Base-by-base conservation (phyloP, 148 eudicot species). In the Rhododendron kiyosumense region DNA sequence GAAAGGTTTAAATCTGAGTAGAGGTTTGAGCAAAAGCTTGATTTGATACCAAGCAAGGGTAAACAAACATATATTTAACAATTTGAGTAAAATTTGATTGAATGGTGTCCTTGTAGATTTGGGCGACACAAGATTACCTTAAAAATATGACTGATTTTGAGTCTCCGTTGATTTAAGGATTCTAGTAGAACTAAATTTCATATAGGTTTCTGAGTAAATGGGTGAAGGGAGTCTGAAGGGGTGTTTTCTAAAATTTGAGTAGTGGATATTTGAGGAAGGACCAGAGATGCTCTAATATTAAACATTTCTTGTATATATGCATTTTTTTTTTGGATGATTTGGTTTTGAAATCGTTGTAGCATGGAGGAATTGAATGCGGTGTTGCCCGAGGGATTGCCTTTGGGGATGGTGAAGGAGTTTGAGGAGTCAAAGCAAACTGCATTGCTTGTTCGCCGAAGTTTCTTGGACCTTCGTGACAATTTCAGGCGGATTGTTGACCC, bases 381-480 rank as follows among this genome's bases (percentile, higher is more conserved):
- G 41, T 88, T 96, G 85, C 98, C 99, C 5, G 98, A 95, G 92
- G 98, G 99, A n/a, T 89, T 95, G 83, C 97, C 99, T 4, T 32
- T 48, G 48, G 97, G 97, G 32, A 96, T 96, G 97, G 41, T 92
- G 73, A 95, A 92, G 87, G 98, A 96, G 90, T 96, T 96, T 81
- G 96, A 95, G 46, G 99, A 94, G 52, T 89, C 98, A 0, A 90
- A 89, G 88, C 90, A 96, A 49, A 85, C 83, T 54, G 97, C 98
- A 7, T 90, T 96, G 93, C 90, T 96, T 48, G 80, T 95, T 83
- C 88, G 98, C 0, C 91, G 90, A 85, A 91, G 94, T 85, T 96
- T 96, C 87, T 88, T 96, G 90, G 98, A 96, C 87, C 98, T 96
- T 38, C 92, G 99, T 43, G 98, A 96, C 89, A 96, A 96, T 89